Evolutionary conservation across 305 asterid species (phyloP), one percentile per base, ranked within the genome.

Genomic region (Andrographis paniculata): DNA sequence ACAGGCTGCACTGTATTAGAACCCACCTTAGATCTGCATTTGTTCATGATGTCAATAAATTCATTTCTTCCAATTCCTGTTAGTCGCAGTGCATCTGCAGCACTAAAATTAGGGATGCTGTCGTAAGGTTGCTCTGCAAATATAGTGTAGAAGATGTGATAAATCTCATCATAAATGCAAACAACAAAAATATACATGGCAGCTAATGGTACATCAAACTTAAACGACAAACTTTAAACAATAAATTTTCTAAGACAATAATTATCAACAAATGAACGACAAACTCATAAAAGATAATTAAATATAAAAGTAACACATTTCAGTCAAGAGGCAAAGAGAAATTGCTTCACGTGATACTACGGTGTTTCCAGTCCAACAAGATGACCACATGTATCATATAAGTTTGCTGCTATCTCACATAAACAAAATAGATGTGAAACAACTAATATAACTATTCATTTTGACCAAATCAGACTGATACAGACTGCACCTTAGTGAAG

Each of bases 1-100:
- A 39, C 17, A 27, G 48, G 36, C 21, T 37, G 50, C 54, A 60
- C 14, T 46, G 58, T 59, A 48, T 62, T 52, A 52, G 57, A 60
- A 55, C 73, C 53, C 69, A 92, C 99, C 99, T 92, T 92, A 69
- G 99, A 92, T 76, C 96, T 87, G 87, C 99, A 92, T 75, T 84
- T 92, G 74, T 87, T 92, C 99, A 92, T 92, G 67, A 92, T 84
- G 68, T 92, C 99, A 56, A 92, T 92, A 69, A 92, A 92, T 66
- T 92, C 99, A 76, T 92, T 92, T 76, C 99, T 81, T 62, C 99
- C 99, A 18, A 92, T 81, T 42, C 93, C 96, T 12, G 96, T 74
- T 43, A 92, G 93, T 56, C 95, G 75, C 73, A 92, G 72, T 42
- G 96, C 94, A 70, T 92, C 99, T 41, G 99, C 99, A 22, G 99